phyloP scores from a whole-genome alignment of 1,284 basidiomycete genomes.

The Irpex rosettiformis region DNA sequence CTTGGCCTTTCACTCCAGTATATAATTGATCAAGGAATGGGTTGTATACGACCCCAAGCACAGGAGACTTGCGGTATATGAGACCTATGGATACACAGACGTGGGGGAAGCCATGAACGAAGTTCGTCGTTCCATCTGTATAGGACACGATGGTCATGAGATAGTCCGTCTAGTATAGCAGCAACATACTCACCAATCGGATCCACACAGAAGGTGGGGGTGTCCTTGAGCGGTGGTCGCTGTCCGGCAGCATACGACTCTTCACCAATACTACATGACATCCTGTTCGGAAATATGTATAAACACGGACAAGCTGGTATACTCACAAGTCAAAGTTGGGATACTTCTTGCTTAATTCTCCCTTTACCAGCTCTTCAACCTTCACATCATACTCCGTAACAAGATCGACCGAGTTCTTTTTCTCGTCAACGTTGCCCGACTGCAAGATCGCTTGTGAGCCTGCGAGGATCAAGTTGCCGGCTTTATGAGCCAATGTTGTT shows the following conservation, averaged over 20 bases:
- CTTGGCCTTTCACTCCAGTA: constrained; percentile 75
- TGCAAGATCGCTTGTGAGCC: constrained; percentile 70
- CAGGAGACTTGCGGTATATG: constrained; percentile 76
- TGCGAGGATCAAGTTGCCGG: constrained; percentile 70
- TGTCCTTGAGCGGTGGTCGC: constrained; percentile 72
- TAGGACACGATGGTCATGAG: neutral
- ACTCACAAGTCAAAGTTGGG: constrained; percentile 83
- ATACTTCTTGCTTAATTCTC: constrained; percentile 65
- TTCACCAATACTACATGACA: constrained; percentile 80
- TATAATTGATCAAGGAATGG: constrained; percentile 89
- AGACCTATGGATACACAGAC: constrained; percentile 91
- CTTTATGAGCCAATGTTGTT: constrained; percentile 64
- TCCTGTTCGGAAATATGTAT: neutral
- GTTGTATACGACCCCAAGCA: constrained; percentile 90
- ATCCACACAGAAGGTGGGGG: constrained; percentile 91
- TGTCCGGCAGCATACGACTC: constrained; percentile 78
- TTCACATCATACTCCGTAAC: constrained; percentile 97
- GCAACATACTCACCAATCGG: constrained; percentile 60
- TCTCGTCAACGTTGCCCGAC: constrained; percentile 64
- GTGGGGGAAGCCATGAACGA: constrained; percentile 89
- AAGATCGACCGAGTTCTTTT: constrained; percentile 89
- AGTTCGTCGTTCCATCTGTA: constrained; percentile 90
- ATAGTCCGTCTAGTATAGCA: neutral
- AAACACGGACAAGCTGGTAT: neutral
- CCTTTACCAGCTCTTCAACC: constrained; percentile 84